Base-by-base conservation (phyloP, 352 stramenopile genomes). In the Aphanomyces euteiches region DNA sequence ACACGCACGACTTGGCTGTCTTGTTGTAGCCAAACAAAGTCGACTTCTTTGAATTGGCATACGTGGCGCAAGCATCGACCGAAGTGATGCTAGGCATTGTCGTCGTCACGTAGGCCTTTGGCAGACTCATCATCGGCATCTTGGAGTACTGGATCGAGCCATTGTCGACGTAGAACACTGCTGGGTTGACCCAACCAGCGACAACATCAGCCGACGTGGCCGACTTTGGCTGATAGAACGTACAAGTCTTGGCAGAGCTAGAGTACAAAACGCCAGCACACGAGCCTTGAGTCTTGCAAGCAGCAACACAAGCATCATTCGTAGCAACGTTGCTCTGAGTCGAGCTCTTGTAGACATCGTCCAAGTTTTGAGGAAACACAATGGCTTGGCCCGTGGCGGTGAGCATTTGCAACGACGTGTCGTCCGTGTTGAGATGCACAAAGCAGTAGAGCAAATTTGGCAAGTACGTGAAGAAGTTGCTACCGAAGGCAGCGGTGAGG, bases 391-490 rank as follows among this genome's bases (percentile, higher is more conserved):
- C 37, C 8, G 34, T 13, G 43, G 28, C 19, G 7, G 21, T 15
- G 7, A 28, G 8, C 50, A 58, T 58, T 19, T 8, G 7, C 50
- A 58, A 19, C 50, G 50, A 58, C 50, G 15, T 58, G 50, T 58
- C 50, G 50, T 12, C 17, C 36, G 50, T 3, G 50, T 58, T 58
- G 50, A 36, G 17, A 36, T 60, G 39, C 5, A 69, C 63, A n/a
- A 69, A n/a, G 28, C 63, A 69, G 37, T 56, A 39, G 5, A 58
- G 47, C 34, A 19, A 36, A 6, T 41, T 43, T 10, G 63, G 50
- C 3, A 60, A 10, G 50, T 69, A 69, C 43, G 63, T 69, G 50
- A 69, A 69, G 63, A 69, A 69, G 34, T 38, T 10, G 37, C 54
- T n/a, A 10, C 43, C 13, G 17, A 41, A 47, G 4, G 63, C 34